These are phyloP conservation scores for Botryosphaeria dothidea DNA, from an alignment of 2,329 filamentous ascomycete genomes.

Conservation along the genomic window DNA sequence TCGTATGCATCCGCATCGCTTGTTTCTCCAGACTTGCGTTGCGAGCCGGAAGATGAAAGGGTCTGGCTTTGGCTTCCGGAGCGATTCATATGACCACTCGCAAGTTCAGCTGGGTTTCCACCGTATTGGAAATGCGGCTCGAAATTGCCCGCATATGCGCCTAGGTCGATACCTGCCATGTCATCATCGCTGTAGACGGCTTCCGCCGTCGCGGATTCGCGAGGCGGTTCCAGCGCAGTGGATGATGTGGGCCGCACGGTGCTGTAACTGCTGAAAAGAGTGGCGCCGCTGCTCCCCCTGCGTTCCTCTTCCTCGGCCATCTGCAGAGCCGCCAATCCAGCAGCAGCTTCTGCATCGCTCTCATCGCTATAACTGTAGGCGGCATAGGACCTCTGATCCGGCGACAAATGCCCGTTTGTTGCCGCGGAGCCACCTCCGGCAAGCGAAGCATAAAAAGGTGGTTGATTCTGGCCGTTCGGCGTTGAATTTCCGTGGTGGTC, in stretches of 20 bases:
- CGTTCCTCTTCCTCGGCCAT: conserved; percentile 79
- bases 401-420: conserved; percentile 52
- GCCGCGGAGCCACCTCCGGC: conserved; percentile 35
- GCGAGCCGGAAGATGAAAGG: conserved; percentile 46
- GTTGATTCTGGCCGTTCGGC: conserved; percentile 7
- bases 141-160: conserved; percentile 72
- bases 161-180: conserved; percentile 70
- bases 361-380: conserved; percentile 59
- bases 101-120: conserved; percentile 48
- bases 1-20: conserved; percentile 50
- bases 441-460: conserved; percentile 16
- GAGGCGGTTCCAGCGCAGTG: conserved; percentile 32
- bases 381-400: conserved; percentile 30
- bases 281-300: conserved; percentile 58
- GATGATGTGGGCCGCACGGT: conserved; percentile 35
- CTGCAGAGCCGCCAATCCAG: conserved; percentile 79
- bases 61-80: conserved; percentile 37
- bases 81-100: conserved; percentile 30
- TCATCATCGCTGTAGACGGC: conserved; percentile 68
- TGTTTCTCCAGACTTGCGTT: conserved; percentile 45
- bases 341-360: conserved; percentile 84
- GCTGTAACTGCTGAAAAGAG: conserved; percentile 53
- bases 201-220: conserved; percentile 33
- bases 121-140: conserved; percentile 63
- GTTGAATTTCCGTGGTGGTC: conserved; percentile 22